Percentiles rank a stretch among this genome's conserved stretches.
Conservation (phyloP, 192 early-diverging fungal genomes). For the Lunasporangiospora selenospora region DNA sequence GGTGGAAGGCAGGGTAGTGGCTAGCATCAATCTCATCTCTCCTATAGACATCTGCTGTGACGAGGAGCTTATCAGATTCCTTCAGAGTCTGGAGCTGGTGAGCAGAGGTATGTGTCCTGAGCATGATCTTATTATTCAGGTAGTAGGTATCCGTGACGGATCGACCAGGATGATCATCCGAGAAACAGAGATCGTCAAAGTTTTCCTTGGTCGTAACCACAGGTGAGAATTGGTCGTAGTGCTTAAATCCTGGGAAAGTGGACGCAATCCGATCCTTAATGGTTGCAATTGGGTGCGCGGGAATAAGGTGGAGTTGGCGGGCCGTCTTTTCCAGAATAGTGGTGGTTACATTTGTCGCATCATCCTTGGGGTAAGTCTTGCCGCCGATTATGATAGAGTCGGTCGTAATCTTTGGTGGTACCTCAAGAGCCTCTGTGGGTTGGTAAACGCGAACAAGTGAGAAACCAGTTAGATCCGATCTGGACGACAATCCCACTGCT, state of each 20-base stretch:
- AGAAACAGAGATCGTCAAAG: constrained; percentile 92
- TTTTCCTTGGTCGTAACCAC: constrained; percentile 85
- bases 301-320: constrained; percentile 77
- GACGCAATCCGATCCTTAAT: constrained; percentile 80
- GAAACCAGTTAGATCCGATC: no score
- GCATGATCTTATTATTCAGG: constrained; percentile 76
- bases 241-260: constrained; percentile 71
- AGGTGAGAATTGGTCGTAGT: constrained; percentile 74
- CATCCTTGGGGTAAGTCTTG: constrained; percentile 57
- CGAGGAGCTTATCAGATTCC: constrained; percentile 72
- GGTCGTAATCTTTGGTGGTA: constrained; percentile 24
- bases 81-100: constrained; percentile 88
- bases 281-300: constrained; percentile 87
- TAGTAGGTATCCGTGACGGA: constrained; percentile 92
- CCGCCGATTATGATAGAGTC: constrained; percentile 49
- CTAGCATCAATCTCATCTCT: constrained; percentile 95
- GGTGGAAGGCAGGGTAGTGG: constrained; percentile 98
- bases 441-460: no score
- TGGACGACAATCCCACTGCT: no score
- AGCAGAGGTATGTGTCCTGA: constrained; percentile 95
- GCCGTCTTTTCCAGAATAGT: constrained; percentile 79
- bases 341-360: constrained; percentile 79
- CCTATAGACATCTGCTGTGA: constrained; percentile 98
- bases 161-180: constrained; percentile 83
- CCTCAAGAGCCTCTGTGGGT: no score